Percentiles rank a stretch among this genome's conserved stretches.
phyloP scores from a whole-genome alignment of 768 basidiomycete species.

The Gyrodon lividus region DNA sequence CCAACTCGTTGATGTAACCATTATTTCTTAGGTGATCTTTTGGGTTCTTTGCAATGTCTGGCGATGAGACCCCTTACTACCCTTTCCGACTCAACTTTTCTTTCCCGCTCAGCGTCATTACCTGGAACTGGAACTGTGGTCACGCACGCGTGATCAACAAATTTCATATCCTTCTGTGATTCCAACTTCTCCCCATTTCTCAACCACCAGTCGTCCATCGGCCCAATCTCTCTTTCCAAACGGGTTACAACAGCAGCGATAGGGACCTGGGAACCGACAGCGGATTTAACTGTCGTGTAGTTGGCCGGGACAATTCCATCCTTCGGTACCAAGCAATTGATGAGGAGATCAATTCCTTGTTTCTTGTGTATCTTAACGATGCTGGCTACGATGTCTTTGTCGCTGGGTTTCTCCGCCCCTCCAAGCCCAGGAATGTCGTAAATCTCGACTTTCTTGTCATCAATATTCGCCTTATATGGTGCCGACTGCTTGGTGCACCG shows the following conservation, averaged over 20 bases:
- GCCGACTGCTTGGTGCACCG: background rate
- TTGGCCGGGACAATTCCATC: slow-evolving; percentile 1
- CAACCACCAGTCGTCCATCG: slow-evolving; percentile 22
- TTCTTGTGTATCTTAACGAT: background rate
- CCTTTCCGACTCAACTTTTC: background rate
- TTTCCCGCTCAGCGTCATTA: background rate
- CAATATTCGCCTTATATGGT: background rate
- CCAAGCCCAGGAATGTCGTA: slow-evolving; percentile 5
- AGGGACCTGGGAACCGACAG: slow-evolving; percentile 15
- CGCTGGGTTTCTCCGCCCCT: background rate
- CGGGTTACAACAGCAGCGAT: slow-evolving; percentile 29
- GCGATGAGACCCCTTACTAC: background rate
- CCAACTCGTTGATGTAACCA: background rate
- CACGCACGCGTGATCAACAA: slow-evolving; percentile 20
- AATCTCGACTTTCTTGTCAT: background rate
- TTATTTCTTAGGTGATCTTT: background rate
- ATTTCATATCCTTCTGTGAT: slow-evolving; percentile 22
- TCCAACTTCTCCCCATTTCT: slow-evolving; percentile 27
- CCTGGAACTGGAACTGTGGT: background rate
- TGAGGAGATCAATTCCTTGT: slow-evolving; percentile 8
- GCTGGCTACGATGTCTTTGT: background rate
- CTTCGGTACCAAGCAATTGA: slow-evolving; percentile 6
- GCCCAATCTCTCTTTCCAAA: slow-evolving; percentile 23
- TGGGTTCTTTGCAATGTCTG: background rate
- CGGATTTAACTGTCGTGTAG: slow-evolving; percentile 12